Percentiles rank a stretch among this genome's conserved stretches.
These are phyloP conservation scores for Xylariaceae sp. DNA, from an alignment of 2,329 filamentous ascomycete species.

Conservation along the genomic window DNA sequence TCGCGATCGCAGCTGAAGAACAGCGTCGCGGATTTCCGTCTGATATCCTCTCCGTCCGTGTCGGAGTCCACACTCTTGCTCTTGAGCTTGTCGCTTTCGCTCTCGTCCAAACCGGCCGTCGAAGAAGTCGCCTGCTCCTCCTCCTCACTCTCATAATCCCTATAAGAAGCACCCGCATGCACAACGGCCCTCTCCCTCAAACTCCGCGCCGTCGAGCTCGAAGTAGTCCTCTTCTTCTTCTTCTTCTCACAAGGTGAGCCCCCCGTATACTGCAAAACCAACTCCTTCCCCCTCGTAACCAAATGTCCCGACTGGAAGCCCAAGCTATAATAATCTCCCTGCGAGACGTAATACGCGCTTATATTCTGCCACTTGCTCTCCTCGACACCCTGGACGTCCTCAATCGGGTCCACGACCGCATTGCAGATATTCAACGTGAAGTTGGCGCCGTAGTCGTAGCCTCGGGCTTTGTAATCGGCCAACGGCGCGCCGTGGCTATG, in stretches of 20 bases:
- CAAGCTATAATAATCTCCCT: constrained; percentile 65
- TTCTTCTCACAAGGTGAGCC: constrained; percentile 63
- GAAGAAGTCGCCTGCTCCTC: constrained; percentile 25
- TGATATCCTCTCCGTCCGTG: constrained; percentile 26
- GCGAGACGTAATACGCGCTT: constrained; percentile 67
- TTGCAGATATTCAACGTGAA: constrained; percentile 81
- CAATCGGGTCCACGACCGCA: constrained; percentile 62
- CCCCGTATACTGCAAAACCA: constrained; percentile 70
- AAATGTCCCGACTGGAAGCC: constrained; percentile 58
- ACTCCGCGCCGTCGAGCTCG: constrained; percentile 25
- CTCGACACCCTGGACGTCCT: constrained; percentile 59
- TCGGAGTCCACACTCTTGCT: constrained; percentile 16
- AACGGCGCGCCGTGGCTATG: constrained; percentile 36
- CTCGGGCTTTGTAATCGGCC: constrained; percentile 58
- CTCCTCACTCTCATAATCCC: constrained; percentile 30
- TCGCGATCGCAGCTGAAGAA: constrained; percentile 91
- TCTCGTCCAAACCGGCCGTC: constrained; percentile 4
- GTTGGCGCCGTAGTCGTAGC: constrained; percentile 73
- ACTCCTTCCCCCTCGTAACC: constrained; percentile 61
- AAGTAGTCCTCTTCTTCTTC: constrained; percentile 31
- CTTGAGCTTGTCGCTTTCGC: not conserved
- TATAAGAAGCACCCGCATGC: constrained; percentile 34
- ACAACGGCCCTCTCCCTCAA: constrained; percentile 29
- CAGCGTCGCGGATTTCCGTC: constrained; percentile 76
- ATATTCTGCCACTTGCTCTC: constrained; percentile 62